Conservation (phyloP, 2,329 filamentous ascomycete species). For the Zymoseptoria tritici region DNA sequence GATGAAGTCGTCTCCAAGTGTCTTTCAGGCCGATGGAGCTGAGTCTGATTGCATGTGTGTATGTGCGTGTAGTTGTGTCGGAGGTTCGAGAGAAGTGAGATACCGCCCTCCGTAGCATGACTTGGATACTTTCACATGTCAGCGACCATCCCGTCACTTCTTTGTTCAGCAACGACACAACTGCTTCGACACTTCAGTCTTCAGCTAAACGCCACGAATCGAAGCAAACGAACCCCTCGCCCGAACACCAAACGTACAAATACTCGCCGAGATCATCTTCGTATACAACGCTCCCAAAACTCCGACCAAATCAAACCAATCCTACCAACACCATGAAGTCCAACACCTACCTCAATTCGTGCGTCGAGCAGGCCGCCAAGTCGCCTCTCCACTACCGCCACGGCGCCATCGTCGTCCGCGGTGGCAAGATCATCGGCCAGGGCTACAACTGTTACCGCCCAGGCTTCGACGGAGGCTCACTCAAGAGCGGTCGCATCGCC, state of each 20-base stretch:
- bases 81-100: background rate
- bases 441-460: constrained; percentile 46
- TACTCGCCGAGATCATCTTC: background rate
- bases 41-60: too few relatives aligned
- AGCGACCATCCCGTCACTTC: background rate
- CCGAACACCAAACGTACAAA: background rate
- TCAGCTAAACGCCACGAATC: too few relatives aligned
- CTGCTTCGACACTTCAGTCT: too few relatives aligned
- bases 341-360: constrained; percentile 44
- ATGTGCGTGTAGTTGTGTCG: too few relatives aligned
- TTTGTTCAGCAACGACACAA: background rate
- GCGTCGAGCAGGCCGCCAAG: constrained; percentile 45
- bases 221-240: background rate
- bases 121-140: background rate
- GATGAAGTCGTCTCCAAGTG: too few relatives aligned
- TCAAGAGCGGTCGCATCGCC: constrained; percentile 41
- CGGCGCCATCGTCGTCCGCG: constrained; percentile 45
- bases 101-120: background rate
- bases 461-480: constrained; percentile 43
- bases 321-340: constrained; percentile 35
- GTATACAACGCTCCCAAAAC: background rate
- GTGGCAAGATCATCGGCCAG: constrained; percentile 47
- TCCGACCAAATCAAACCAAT: constrained; percentile 2
- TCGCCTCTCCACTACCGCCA: constrained; percentile 43
- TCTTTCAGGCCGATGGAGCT: too few relatives aligned